A percentile compares a stretch with the other conserved stretches of the same genome.
Evolutionary conservation across 257 asterid species (phyloP).

Genomic region (Plantago ovata): DNA sequence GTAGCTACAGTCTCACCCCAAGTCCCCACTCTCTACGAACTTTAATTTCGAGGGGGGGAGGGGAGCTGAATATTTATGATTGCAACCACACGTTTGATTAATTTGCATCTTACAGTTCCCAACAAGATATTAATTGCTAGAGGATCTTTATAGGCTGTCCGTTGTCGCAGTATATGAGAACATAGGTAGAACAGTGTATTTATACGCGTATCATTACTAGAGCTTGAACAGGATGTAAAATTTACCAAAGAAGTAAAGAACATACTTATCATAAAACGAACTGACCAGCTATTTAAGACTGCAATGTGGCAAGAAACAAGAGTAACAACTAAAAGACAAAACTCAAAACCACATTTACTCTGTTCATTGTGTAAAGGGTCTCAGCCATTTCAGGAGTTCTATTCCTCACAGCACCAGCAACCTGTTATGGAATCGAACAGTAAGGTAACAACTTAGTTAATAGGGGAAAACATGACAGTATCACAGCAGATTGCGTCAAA

Average conservation of each 20-base stretch:
- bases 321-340: constrained; percentile 3
- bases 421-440: too few species aligned
- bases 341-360: constrained; percentile 29
- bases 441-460: constrained; percentile 12
- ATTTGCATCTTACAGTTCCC: too few species aligned
- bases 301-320: constrained; percentile 12
- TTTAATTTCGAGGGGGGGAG: too few species aligned
- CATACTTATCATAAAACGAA: constrained; percentile 13
- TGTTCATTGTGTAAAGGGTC: constrained; percentile 65
- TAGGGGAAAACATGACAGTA: constrained; percentile 4
- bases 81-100: too few species aligned
- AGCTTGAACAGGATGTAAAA: too few species aligned
- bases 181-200: constrained; percentile 1
- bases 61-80: too few species aligned
- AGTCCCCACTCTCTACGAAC: too few species aligned
- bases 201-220: constrained; percentile 3
- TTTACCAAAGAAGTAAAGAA: too few species aligned
- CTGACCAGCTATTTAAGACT: constrained; percentile 5
- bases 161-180: background rate
- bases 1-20: too few species aligned
- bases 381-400: constrained; percentile 84
- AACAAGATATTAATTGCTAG: too few species aligned
- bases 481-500: constrained; percentile 15
- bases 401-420: constrained; percentile 58
- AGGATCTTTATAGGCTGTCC: too few species aligned